Conservation (phyloP, 345 rosid species). For the Acer negundo region DNA sequence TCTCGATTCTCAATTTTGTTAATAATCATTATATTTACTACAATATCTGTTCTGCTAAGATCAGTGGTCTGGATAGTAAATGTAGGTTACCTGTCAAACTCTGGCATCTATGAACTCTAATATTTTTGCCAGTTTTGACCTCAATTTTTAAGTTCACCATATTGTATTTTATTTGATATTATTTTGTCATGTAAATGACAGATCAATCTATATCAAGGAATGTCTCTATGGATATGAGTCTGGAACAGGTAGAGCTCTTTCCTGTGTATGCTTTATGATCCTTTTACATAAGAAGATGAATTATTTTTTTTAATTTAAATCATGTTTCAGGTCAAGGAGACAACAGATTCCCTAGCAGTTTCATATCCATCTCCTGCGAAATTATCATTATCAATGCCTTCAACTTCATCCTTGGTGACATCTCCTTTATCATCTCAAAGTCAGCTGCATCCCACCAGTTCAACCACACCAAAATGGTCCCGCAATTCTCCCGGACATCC, state of each 20-base stretch:
- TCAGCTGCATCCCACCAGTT: constrained; percentile 48
- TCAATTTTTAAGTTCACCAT: not conserved
- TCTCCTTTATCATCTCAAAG: constrained; percentile 56
- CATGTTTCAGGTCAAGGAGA: constrained; percentile 48
- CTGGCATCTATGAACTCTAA: not conserved
- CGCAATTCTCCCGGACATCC: constrained; percentile 44
- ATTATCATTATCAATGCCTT: constrained; percentile 62
- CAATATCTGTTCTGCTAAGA: not conserved
- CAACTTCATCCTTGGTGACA: constrained; percentile 57
- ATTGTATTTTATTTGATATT: constrained; percentile 12
- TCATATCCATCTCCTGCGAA: constrained; percentile 58
- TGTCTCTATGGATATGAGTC: constrained; percentile 56
- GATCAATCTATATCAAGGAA: constrained; percentile 69
- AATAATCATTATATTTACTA: not conserved
- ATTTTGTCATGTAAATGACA: constrained; percentile 33
- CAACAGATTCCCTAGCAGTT: constrained; percentile 47
- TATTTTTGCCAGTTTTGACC: not conserved
- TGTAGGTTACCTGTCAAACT: not conserved
- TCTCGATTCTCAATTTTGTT: not conserved
- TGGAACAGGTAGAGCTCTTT: constrained; percentile 63
- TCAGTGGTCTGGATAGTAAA: constrained; percentile 1
- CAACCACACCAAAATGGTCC: constrained; percentile 43
- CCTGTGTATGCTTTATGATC: constrained; percentile 2
- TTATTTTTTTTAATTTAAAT: constrained; percentile 20
- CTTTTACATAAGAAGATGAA: constrained; percentile 2